Evolutionary conservation across 2,329 filamentous ascomycete species (phyloP).

Genomic region (Beauveria caledonica): DNA sequence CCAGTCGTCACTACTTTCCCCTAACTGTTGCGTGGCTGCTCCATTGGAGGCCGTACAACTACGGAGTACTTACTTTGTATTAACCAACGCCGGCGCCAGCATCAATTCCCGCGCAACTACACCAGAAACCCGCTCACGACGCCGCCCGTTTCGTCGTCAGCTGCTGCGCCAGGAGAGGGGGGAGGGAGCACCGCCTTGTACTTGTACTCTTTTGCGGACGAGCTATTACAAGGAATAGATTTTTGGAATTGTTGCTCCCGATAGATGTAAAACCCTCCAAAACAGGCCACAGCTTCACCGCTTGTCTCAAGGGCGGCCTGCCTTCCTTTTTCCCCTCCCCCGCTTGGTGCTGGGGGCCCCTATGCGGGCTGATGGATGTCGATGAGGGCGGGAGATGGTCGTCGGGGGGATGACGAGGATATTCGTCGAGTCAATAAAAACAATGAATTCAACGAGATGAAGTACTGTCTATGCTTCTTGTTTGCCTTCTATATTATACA

Average conservation of each 20-base stretch:
- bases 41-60: slow-evolving; percentile 5
- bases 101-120: background rate
- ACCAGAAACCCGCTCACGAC: background rate
- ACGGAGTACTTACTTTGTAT: no score
- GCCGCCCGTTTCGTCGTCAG: background rate
- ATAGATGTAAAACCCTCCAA: background rate
- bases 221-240: background rate
- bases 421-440: slow-evolving; percentile 1
- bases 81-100: background rate
- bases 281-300: slow-evolving; percentile 9
- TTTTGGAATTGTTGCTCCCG: no score
- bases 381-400: slow-evolving; percentile 7
- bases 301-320: slow-evolving; percentile 5
- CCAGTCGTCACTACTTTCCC: background rate
- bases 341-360: background rate
- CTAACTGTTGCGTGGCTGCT: background rate
- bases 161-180: background rate
- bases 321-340: background rate
- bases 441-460: background rate
- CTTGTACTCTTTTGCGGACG: background rate
- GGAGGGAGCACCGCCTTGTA: background rate
- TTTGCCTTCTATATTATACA: background rate
- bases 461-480: background rate
- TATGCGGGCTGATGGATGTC: slow-evolving; percentile 7
- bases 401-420: background rate